Conservation (phyloP, 2,329 filamentous ascomycete genomes). For the Tolypocladium album region DNA sequence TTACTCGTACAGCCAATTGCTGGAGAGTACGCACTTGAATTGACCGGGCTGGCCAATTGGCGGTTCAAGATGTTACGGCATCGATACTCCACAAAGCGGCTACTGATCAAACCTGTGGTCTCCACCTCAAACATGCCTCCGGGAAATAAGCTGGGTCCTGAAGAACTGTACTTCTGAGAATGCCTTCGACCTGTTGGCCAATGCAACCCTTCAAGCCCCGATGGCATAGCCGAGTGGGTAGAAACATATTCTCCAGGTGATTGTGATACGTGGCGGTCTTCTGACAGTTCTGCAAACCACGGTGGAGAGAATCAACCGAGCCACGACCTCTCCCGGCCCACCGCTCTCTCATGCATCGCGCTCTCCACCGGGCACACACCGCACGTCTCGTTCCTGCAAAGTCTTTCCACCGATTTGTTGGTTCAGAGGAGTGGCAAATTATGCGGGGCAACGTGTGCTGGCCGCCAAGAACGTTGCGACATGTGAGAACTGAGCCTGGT, state of each 20-base stretch:
- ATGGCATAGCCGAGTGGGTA: background rate
- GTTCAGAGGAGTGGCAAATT: background rate
- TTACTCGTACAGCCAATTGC: background rate
- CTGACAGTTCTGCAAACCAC: background rate
- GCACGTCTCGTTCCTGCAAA: background rate
- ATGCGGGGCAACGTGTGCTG: background rate
- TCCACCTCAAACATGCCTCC: too few species aligned
- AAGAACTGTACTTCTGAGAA: background rate
- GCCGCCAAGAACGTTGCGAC: background rate
- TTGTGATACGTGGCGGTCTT: background rate
- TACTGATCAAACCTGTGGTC: background rate
- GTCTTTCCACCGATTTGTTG: background rate
- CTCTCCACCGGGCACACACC: background rate
- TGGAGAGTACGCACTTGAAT: background rate
- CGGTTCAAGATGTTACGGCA: background rate
- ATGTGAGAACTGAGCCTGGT: background rate
- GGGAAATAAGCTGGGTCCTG: background rate
- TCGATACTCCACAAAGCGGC: background rate
- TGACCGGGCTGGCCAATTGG: background rate
- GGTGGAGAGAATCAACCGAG: background rate
- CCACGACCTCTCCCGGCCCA: background rate
- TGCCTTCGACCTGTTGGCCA: background rate
- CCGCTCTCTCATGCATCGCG: background rate
- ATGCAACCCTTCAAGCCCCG: background rate
- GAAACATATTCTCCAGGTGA: background rate